Base-by-base conservation (phyloP, 495 filamentous ascomycete species). In the Monascus purpureus region DNA sequence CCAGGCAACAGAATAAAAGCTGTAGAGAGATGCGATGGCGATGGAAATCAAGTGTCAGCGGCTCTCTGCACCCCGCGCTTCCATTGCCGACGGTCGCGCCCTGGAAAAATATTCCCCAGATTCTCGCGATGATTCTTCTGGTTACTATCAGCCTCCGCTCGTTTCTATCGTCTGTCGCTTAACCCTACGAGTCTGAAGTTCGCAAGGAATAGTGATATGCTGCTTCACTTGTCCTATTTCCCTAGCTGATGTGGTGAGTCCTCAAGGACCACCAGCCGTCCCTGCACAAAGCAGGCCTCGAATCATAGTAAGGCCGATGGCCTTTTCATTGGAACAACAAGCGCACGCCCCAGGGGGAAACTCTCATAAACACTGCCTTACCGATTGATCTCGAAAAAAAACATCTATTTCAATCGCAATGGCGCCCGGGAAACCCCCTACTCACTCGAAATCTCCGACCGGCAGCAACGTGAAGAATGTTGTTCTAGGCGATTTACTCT, bases 391-490 rank as follows among this genome's bases (percentile, higher is more conserved):
- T n/a, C n/a, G n/a, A n/a, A n/a, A n/a, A n/a, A n/a, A n/a, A n/a
- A n/a, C n/a, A n/a, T n/a, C n/a, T n/a, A n/a, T n/a, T n/a, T n/a
- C n/a, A n/a, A n/a, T n/a, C n/a, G 4, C 36, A 38, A 63, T 63
- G 59, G 48, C 57, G 17, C 34, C 46, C 15, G 36, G 31, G 12
- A 44, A 49, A 8, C 22, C 47, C 9, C 37, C 47, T 25, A 41
- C 57, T 14, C 39, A 42, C 37, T 32, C 58, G 35, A 45, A 60
- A 42, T 48, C 52, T 7, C 38, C 53, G 29, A 40, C 40, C 13
- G 68, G 74, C 39, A 71, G 73, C 33, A 82, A 80, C 47, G 69
- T 86, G 37, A 71, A 80, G 38, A 72, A 76, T 45, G 77, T 90
- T 27, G 70, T 84, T 30, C 59, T 90, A 32, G 82, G 82, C 2